A percentile compares a stretch with the other conserved stretches of the same genome.
Conservation (phyloP, 148 eudicot species). For the Rhododendron mucronatum region DNA sequence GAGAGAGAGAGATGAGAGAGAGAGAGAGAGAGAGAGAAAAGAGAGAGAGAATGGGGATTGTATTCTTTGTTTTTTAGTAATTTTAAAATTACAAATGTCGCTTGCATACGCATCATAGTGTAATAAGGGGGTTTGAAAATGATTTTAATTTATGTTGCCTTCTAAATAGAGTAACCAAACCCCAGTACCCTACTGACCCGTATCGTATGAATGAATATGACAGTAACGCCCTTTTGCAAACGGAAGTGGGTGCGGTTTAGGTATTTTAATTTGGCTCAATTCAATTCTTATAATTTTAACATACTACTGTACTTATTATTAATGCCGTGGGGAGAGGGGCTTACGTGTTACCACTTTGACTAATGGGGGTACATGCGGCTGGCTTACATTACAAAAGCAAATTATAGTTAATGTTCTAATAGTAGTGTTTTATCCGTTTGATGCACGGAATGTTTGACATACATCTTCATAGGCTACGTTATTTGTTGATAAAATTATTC, state of each 20-base stretch:
- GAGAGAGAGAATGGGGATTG: background rate
- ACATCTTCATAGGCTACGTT: background rate
- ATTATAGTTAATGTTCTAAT: too few relatives aligned
- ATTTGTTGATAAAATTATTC: background rate
- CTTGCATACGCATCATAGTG: slow-evolving; percentile 8
- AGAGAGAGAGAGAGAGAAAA: background rate
- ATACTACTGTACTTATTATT: background rate
- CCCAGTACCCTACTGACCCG: background rate
- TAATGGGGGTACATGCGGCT: background rate
- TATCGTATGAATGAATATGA: background rate
- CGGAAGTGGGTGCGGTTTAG: background rate
- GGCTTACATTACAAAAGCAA: background rate
- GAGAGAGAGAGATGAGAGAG: slow-evolving; percentile 1
- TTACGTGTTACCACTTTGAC: background rate
- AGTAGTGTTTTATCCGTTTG: too few relatives aligned
- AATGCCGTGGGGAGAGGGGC: background rate
- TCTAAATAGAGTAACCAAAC: background rate
- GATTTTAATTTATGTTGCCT: background rate
- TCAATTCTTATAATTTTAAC: background rate
- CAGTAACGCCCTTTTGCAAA: background rate
- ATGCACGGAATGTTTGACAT: background rate
- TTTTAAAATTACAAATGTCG: slow-evolving; percentile 19
- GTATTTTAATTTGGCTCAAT: background rate
- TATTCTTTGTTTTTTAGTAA: background rate
- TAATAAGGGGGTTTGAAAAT: background rate